These are phyloP conservation scores for Pulveroboletus frians DNA, from an alignment of 768 basidiomycete species.

Conservation along the genomic window DNA sequence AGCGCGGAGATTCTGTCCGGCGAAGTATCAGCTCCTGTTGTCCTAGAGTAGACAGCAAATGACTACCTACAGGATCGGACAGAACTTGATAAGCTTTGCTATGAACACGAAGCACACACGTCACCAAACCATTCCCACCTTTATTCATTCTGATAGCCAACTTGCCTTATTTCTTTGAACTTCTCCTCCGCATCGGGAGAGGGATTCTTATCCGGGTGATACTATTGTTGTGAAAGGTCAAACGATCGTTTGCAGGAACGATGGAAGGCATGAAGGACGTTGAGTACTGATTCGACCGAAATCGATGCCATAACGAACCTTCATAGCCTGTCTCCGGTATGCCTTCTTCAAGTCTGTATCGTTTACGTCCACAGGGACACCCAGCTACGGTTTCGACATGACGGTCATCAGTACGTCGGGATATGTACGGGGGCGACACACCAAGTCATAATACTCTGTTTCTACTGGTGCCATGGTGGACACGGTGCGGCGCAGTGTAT, in stretches of 20 bases:
- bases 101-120: conserved; percentile 16
- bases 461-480: conserved; percentile 76
- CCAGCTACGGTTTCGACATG: conserved; percentile 44
- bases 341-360: conserved; percentile 90
- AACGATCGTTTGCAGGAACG: not conserved
- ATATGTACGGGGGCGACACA: too few relatives aligned
- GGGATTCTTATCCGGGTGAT: conserved; percentile 93
- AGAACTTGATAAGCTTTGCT: conserved; percentile 96
- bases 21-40: conserved; percentile 5
- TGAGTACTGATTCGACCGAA: not conserved
- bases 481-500: not conserved
- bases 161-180: conserved; percentile 93
- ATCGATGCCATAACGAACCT: conserved; percentile 43
- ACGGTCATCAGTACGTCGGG: not conserved
- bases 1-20: conserved; percentile 65
- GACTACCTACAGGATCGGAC: conserved; percentile 63
- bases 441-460: conserved; percentile 85
- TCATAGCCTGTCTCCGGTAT: conserved; percentile 91
- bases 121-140: conserved; percentile 11
- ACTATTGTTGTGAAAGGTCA: conserved; percentile 42
- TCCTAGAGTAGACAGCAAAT: conserved; percentile 12
- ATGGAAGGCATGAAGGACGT: not conserved
- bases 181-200: conserved; percentile 91
- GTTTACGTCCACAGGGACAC: conserved; percentile 64
- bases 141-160: conserved; percentile 12